Evolutionary conservation across 2,329 filamentous ascomycete genomes (phyloP), one percentile per base, ranked within the genome.

Genomic region (Diaporthe destruens): DNA sequence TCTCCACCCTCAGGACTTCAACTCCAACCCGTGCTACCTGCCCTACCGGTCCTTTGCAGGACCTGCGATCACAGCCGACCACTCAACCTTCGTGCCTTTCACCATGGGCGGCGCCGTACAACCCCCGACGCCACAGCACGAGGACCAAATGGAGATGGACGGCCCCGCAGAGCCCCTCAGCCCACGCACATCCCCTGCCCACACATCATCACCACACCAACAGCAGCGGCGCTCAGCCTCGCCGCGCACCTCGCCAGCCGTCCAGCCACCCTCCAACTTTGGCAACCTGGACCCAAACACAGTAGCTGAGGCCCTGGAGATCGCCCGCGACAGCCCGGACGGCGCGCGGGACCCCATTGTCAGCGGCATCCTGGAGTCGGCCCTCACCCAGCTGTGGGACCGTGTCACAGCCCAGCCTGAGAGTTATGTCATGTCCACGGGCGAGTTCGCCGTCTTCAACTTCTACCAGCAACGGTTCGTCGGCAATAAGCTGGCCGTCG

Each of bases 401-500:
- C 91, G 89, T 77, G 87, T 97, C 71, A 83, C 91, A 77, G 84
- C 85, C 4, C 84, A 91, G 42, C 93, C 93, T 1, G 83, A 88
- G 66, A 85, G 85, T n/a, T 97, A 96, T 81, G 82, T 96, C 75
- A 90, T 97, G 85, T 90, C 86, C 44, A 86, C 88, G 75, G 90
- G 94, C 81, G 94, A 97, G 82, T 97, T 96, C 78, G 90, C 93
- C 70, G 87, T 97, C 74, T 95, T 97, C 89, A 97, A 96, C 85
- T 96, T 92, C 82, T 96, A 93, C 81, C 91, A 93, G 75, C 82
- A 88, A 75, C 88, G 92, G 12, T 94, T 92, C 79, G 80, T 84
- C 39, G 88, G 89, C 73, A 81, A 87, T 75, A 79, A 83, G 75
- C 77, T 83, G n/a, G 86, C 86, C 53, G 78, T 83, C n/a, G 81